These are phyloP conservation scores for Waltergamsia citrina DNA, from an alignment of 2,329 filamentous ascomycete genomes.

Conservation along the genomic window DNA sequence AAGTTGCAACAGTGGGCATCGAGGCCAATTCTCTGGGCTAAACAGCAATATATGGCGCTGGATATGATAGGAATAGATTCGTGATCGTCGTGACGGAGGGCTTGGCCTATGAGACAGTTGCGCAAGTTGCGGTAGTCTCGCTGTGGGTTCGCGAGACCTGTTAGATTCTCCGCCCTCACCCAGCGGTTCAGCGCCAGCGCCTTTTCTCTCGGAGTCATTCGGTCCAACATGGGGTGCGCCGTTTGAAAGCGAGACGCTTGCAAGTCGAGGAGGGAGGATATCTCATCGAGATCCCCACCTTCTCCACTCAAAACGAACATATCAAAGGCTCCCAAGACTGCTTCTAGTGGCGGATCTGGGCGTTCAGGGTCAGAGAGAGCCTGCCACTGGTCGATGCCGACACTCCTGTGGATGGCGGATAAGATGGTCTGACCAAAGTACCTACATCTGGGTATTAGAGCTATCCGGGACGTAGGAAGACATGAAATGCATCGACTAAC, in stretches of 20 bases:
- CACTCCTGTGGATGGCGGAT: conserved; percentile 69
- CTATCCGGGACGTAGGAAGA: background rate
- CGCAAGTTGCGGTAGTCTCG: conserved; percentile 67
- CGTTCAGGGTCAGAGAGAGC: conserved; percentile 18
- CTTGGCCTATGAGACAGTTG: conserved; percentile 82
- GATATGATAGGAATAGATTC: conserved; percentile 81
- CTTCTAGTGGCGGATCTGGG: conserved; percentile 52
- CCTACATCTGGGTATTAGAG: conserved; percentile 26
- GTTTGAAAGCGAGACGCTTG: conserved; percentile 47
- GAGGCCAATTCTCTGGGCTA: conserved; percentile 67
- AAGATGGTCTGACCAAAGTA: conserved; percentile 70
- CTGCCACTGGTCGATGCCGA: conserved; percentile 72
- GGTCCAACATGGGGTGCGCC: conserved; percentile 41
- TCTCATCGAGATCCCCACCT: conserved; percentile 65
- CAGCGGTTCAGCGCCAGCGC: conserved; percentile 61
- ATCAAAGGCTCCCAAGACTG: conserved; percentile 68
- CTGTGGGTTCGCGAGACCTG: conserved; percentile 57
- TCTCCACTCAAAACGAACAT: conserved; percentile 74
- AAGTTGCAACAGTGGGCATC: conserved; percentile 72
- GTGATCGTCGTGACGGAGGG: conserved; percentile 61
- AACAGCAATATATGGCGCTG: conserved; percentile 73
- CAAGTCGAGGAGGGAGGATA: conserved; percentile 53
- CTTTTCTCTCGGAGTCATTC: conserved; percentile 53
- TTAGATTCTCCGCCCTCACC: conserved; percentile 58
- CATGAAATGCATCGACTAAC: conserved; percentile 21